These are phyloP conservation scores for Chalciporus sp. DNA, from an alignment of 1,284 basidiomycete species.

Conservation along the genomic window DNA sequence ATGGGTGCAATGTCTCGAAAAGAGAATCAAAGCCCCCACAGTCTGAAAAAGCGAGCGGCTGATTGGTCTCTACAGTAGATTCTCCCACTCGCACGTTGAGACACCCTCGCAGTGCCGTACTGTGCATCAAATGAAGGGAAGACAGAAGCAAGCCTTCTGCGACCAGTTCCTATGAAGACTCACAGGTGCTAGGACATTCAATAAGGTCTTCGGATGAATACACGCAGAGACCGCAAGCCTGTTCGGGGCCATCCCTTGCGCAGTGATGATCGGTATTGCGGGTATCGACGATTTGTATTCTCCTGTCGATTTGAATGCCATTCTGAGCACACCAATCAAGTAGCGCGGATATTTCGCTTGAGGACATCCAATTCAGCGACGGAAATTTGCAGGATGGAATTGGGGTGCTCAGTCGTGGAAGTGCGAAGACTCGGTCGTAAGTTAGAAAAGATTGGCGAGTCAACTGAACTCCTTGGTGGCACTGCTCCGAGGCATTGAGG, in stretches of 20 bases:
- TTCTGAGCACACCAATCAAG: slow-evolving; percentile 50
- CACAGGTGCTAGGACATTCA: slow-evolving; percentile 43
- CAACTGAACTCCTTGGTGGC: slow-evolving; percentile 4
- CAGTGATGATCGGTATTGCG: slow-evolving; percentile 1
- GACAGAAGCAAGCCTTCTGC: not conserved
- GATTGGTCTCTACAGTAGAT: slow-evolving; percentile 4
- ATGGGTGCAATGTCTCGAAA: slow-evolving; percentile 4
- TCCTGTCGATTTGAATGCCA: slow-evolving; percentile 47
- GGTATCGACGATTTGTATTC: slow-evolving; percentile 40
- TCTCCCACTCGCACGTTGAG: slow-evolving; percentile 1
- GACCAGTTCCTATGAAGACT: slow-evolving; percentile 24
- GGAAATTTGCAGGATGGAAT: not conserved
- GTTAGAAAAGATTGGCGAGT: not conserved
- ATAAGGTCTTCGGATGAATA: slow-evolving; percentile 41
- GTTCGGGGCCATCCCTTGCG: slow-evolving; percentile 4
- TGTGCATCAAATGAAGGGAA: slow-evolving; percentile 3
- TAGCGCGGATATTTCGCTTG: slow-evolving; percentile 22
- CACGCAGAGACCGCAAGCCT: slow-evolving; percentile 39
- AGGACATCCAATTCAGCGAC: slow-evolving; percentile 19
- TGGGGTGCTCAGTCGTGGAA: not conserved
- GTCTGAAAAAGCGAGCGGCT: slow-evolving; percentile 2
- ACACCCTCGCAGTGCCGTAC: not conserved
- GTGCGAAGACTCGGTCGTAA: not conserved
- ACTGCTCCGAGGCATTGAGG: slow-evolving; percentile 25
- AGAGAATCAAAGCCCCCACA: not conserved